phyloP scores from a whole-genome alignment of 768 basidiomycete species.

The Mycena latifolia region DNA sequence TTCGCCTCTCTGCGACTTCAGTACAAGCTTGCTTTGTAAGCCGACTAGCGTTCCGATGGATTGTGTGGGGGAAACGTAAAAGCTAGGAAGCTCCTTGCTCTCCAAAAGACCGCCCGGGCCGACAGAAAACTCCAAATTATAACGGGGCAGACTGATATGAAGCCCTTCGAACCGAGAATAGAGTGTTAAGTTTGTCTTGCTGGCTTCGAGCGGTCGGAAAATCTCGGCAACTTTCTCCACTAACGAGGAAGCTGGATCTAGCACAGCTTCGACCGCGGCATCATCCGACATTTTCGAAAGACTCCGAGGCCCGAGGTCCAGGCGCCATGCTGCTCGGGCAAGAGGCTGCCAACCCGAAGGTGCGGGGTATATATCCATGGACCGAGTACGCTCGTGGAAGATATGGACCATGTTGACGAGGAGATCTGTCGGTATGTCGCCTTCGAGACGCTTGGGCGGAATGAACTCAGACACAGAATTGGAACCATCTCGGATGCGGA shows the following conservation, averaged over 20 bases:
- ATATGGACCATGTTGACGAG: slow-evolving; percentile 6
- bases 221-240: not conserved
- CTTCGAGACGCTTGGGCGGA: not conserved
- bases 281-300: not conserved
- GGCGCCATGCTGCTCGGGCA: not conserved
- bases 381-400: slow-evolving; percentile 12
- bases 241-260: slow-evolving; percentile 10
- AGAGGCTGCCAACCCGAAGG: slow-evolving; percentile 12
- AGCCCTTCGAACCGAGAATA: slow-evolving; percentile 32
- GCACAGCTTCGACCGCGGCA: not conserved
- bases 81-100: slow-evolving; percentile 54
- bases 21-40: slow-evolving; percentile 54
- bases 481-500: slow-evolving; percentile 12
- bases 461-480: slow-evolving; percentile 19
- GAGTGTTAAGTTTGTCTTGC: not conserved
- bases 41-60: slow-evolving; percentile 60
- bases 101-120: slow-evolving; percentile 47
- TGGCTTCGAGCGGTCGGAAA: slow-evolving; percentile 12
- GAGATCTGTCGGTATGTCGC: slow-evolving; percentile 17
- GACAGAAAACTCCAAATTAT: slow-evolving; percentile 54
- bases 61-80: slow-evolving; percentile 57
- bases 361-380: slow-evolving; percentile 6
- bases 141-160: slow-evolving; percentile 52
- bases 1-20: slow-evolving; percentile 39
- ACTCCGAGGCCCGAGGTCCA: not conserved